Conservation (phyloP, 768 basidiomycete genomes). For the Suillus decipiens region DNA sequence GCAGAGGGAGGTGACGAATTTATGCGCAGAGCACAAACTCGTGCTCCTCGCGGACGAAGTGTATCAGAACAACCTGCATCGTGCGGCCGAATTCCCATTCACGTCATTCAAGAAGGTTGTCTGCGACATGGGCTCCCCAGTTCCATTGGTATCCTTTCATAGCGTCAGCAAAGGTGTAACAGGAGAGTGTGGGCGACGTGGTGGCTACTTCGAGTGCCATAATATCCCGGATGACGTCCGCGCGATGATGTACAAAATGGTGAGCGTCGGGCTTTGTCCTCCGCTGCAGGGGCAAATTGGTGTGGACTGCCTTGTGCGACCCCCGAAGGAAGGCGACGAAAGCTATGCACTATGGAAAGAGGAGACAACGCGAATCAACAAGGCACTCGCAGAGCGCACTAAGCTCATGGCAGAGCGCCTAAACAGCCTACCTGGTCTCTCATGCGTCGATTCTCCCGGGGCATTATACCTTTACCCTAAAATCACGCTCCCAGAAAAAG, state of each 20-base stretch:
- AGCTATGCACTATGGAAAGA: slow-evolving; percentile 79
- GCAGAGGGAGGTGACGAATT: slow-evolving; percentile 72
- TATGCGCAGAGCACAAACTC: slow-evolving; percentile 84
- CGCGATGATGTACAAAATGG: slow-evolving; percentile 96
- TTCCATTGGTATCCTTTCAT: slow-evolving; percentile 94
- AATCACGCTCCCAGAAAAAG: slow-evolving; percentile 72
- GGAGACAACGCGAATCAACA: slow-evolving; percentile 82
- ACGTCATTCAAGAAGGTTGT: slow-evolving; percentile 93
- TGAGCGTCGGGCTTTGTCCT: slow-evolving; percentile 86
- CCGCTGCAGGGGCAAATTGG: slow-evolving; percentile 91
- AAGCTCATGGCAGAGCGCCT: slow-evolving; percentile 76
- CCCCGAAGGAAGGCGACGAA: slow-evolving; percentile 73
- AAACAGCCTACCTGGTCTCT: slow-evolving; percentile 82
- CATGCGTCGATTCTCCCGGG: slow-evolving; percentile 87
- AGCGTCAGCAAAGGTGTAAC: slow-evolving; percentile 95
- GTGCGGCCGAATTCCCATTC: slow-evolving; percentile 68
- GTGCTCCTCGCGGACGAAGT: slow-evolving; percentile 97
- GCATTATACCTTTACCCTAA: slow-evolving; percentile 93
- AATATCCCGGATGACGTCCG: slow-evolving; percentile 79
- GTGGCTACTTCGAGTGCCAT: slow-evolving; percentile 92
- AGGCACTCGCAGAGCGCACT: slow-evolving; percentile 70
- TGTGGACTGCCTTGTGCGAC: slow-evolving; percentile 91
- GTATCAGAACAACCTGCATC: slow-evolving; percentile 92
- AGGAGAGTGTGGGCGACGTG: slow-evolving; percentile 96
- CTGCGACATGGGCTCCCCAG: slow-evolving; percentile 57